Percentiles rank a stretch among this genome's conserved stretches.
These are phyloP conservation scores for Cryptomeria japonica DNA, from an alignment of 75 land plant species.

Conservation along the genomic window DNA sequence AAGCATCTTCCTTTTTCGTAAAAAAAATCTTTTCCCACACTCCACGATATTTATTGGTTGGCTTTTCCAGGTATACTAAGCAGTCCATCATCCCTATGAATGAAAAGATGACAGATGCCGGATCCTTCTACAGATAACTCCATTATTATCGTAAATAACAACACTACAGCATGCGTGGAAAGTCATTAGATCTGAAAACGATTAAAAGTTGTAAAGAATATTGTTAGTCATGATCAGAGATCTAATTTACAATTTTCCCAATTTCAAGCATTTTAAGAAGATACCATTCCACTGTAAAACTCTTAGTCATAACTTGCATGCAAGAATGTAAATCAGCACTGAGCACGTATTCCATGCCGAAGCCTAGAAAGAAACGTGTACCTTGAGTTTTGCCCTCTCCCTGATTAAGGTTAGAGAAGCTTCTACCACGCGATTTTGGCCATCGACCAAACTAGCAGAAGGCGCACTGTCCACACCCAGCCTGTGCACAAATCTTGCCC, in stretches of 20 bases:
- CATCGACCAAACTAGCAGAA: slow-evolving; percentile 48
- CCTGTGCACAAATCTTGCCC: slow-evolving; percentile 43
- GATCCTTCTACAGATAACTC: no score
- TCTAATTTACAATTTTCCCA: neutral
- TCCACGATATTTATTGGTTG: no score
- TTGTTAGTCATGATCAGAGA: no score
- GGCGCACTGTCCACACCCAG: slow-evolving; percentile 52
- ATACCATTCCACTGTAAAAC: neutral
- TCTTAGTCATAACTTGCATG: neutral
- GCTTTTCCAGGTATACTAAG: no score
- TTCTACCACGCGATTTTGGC: slow-evolving; percentile 86
- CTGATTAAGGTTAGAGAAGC: slow-evolving; percentile 97
- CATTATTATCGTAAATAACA: no score
- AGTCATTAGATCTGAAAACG: no score
- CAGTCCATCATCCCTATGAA: no score
- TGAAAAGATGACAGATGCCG: no score
- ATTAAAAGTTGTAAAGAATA: no score
- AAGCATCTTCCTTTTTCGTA: no score
- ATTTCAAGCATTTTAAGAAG: neutral
- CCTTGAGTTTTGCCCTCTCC: slow-evolving; percentile 97
- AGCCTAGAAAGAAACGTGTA: slow-evolving; percentile 11
- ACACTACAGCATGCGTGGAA: no score
- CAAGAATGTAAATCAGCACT: neutral
- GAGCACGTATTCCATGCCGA: neutral
- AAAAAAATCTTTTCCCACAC: no score